A percentile compares a stretch with the other conserved stretches of the same genome.
Conservation (phyloP, 2,329 filamentous ascomycete genomes). For the Colletotrichum eleusines region DNA sequence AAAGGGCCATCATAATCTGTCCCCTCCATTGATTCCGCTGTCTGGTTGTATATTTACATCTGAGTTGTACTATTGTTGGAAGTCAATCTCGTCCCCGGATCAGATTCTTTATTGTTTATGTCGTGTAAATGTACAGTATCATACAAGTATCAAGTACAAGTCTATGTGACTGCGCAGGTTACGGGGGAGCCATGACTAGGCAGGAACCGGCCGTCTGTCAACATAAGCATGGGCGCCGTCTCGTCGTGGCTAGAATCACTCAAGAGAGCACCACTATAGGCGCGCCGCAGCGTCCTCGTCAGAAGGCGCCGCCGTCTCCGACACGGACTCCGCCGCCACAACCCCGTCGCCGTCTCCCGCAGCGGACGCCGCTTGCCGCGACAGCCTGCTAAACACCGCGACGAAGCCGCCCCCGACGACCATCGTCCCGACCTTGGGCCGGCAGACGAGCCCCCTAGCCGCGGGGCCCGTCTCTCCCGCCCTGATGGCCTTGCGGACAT, state of each 20-base stretch:
- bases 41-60: neutral
- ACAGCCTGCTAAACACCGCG: conserved; percentile 48
- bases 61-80: neutral
- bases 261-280: neutral
- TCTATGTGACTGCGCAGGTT: neutral
- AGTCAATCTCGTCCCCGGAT: neutral
- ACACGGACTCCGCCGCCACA: neutral
- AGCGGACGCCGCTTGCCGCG: neutral
- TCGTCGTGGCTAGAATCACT: neutral
- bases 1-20: neutral
- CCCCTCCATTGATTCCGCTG: neutral
- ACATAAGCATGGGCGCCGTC: no score
- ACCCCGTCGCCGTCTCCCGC: neutral
- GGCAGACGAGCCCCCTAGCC: conserved; percentile 53
- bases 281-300: neutral
- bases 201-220: neutral
- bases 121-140: neutral
- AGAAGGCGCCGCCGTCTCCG: neutral
- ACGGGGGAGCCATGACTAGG: neutral
- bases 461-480: conserved; percentile 22
- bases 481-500: conserved; percentile 45
- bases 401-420: conserved; percentile 57
- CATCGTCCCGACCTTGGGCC: conserved; percentile 56
- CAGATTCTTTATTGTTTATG: neutral
- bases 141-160: conserved; percentile 2